A percentile compares a stretch with the other conserved stretches of the same genome.
These are phyloP conservation scores for Candida maesae DNA, from an alignment of 805 yeast species.

Conservation along the genomic window DNA sequence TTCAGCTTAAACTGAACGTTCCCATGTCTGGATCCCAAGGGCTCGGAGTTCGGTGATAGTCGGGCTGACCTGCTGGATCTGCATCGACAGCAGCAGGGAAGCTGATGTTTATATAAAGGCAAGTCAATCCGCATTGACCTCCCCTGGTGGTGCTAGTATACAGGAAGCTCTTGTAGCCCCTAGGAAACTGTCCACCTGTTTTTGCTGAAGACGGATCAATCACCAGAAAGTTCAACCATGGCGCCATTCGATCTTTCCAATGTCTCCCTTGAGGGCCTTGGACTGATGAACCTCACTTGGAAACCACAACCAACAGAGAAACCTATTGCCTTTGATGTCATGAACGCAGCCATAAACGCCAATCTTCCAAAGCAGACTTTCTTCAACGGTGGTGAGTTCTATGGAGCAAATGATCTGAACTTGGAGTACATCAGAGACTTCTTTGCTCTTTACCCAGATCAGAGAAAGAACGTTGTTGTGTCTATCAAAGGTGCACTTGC, in stretches of 20 bases:
- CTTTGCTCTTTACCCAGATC: conserved; percentile 51
- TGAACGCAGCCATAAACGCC: conserved; percentile 47
- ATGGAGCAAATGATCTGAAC: neutral
- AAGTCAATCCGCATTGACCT: no score
- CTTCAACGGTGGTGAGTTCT: conserved; percentile 72
- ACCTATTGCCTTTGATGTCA: conserved; percentile 48
- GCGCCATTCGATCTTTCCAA: conserved; percentile 5
- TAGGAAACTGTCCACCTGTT: no score
- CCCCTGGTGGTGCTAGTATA: no score
- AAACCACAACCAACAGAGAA: conserved; percentile 51
- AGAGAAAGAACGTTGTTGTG: conserved; percentile 50
- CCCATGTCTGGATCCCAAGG: no score
- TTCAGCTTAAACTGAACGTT: no score
- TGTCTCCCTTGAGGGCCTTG: conserved; percentile 48
- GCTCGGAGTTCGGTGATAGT: no score
- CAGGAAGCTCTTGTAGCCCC: neutral
- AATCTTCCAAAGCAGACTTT: conserved; percentile 42
- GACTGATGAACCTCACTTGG: conserved; percentile 83
- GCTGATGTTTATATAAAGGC: no score
- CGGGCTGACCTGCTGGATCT: no score
- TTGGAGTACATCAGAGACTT: conserved; percentile 32
- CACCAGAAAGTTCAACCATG: no score
- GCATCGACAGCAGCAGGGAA: no score
- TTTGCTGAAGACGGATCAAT: no score
- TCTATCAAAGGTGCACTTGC: conserved; percentile 66